Conservation (phyloP, 805 yeast genomes). For the Candida patagonica region DNA sequence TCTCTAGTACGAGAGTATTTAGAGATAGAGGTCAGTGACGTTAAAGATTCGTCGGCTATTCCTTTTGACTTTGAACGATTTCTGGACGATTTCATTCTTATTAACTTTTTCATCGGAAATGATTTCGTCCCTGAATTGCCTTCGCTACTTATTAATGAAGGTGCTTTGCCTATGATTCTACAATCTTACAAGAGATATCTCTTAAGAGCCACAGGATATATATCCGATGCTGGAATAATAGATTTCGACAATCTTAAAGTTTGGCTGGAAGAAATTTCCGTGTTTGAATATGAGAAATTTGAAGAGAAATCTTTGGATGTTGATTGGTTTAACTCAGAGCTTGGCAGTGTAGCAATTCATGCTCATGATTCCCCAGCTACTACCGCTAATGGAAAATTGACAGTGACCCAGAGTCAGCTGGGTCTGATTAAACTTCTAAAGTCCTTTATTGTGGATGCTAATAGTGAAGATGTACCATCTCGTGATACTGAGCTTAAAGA, state of each 20-base stretch:
- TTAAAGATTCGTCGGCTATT: conserved; percentile 55
- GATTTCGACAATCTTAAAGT: conserved; percentile 60
- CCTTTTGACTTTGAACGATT: conserved; percentile 76
- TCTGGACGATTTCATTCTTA: conserved; percentile 84
- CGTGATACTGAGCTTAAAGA: background rate
- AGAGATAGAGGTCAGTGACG: conserved; percentile 70
- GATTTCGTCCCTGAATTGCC: conserved; percentile 97
- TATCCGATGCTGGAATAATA: conserved; percentile 75
- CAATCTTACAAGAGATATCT: conserved; percentile 81
- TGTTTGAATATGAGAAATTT: conserved; percentile 77
- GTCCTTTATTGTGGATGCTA: conserved; percentile 33
- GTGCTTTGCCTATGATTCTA: conserved; percentile 89
- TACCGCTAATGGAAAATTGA: conserved; percentile 53
- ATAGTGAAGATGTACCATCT: conserved; percentile 17
- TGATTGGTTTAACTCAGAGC: conserved; percentile 82
- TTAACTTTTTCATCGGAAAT: conserved; percentile 92
- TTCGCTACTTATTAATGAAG: conserved; percentile 84
- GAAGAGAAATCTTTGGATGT: conserved; percentile 74
- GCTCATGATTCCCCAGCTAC: conserved; percentile 43
- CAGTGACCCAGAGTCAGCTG: conserved; percentile 48
- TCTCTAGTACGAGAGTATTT: conserved; percentile 85
- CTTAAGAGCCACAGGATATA: conserved; percentile 66
- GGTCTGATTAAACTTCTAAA: conserved; percentile 43
- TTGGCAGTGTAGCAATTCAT: conserved; percentile 36
- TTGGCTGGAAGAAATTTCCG: conserved; percentile 68